Percentiles rank a stretch among this genome's conserved stretches.
Evolutionary conservation across 2,329 filamentous ascomycete genomes (phyloP).

Genomic region (Aplosporella prunicola): DNA sequence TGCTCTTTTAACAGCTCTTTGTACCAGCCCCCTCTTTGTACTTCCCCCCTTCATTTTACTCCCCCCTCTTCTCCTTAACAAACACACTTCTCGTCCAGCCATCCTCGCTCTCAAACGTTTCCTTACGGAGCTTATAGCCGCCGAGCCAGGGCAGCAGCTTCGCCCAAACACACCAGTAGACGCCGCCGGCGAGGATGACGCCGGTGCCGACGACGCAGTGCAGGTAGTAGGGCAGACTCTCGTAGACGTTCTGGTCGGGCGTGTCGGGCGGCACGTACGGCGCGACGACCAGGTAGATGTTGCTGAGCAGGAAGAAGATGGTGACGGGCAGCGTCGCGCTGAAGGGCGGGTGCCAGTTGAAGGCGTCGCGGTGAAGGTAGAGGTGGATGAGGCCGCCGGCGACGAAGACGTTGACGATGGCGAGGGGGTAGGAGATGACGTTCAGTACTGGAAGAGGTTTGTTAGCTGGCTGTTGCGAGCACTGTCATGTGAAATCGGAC

Average conservation of each 20-base stretch:
- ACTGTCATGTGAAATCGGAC: slow-evolving; percentile 15
- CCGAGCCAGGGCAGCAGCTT: slow-evolving; percentile 38
- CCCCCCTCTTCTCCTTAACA: slow-evolving; percentile 15
- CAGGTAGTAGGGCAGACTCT: slow-evolving; percentile 43
- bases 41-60: not conserved
- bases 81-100: slow-evolving; percentile 33
- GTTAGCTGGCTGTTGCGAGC: slow-evolving; percentile 2
- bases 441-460: slow-evolving; percentile 22
- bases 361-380: slow-evolving; percentile 33
- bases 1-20: too few relatives aligned
- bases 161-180: slow-evolving; percentile 46
- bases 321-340: slow-evolving; percentile 41
- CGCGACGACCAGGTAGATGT: slow-evolving; percentile 43
- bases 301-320: slow-evolving; percentile 44
- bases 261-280: slow-evolving; percentile 41
- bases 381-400: slow-evolving; percentile 40
- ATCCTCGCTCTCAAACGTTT: slow-evolving; percentile 25
- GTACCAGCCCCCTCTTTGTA: too few relatives aligned
- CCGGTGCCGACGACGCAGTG: slow-evolving; percentile 45
- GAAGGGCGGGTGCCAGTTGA: slow-evolving; percentile 41
- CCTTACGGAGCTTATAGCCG: slow-evolving; percentile 27
- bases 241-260: slow-evolving; percentile 41
- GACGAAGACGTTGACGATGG: slow-evolving; percentile 46
- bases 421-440: slow-evolving; percentile 56
- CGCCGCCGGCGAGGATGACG: slow-evolving; percentile 40